phyloP scores from a whole-genome alignment of 331 rosid genomes.

The Saraca asoca region DNA sequence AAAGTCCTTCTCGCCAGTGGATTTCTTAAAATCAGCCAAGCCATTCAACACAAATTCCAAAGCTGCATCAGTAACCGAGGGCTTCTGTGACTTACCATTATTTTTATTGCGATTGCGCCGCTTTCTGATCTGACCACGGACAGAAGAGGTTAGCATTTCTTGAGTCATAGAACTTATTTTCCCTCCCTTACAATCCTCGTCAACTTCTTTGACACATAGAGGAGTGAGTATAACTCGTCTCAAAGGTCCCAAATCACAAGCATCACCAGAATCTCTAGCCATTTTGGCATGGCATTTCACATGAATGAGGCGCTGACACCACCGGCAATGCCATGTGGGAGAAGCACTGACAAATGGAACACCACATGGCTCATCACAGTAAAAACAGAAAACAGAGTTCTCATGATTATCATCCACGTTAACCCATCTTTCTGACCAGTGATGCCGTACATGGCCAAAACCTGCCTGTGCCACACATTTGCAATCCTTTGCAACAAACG shows the following conservation, averaged over 20 bases:
- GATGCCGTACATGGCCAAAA: conserved; percentile 63
- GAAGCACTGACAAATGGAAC: conserved; percentile 76
- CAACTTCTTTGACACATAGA: conserved; percentile 63
- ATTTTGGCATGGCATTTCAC: conserved; percentile 73
- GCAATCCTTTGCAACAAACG: conserved; percentile 64
- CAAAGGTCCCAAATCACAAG: conserved; percentile 72
- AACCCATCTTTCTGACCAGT: conserved; percentile 85
- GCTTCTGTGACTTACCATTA: conserved; percentile 40
- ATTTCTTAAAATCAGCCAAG: conserved; percentile 44
- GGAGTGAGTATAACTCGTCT: conserved; percentile 64
- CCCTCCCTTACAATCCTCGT: conserved; percentile 43
- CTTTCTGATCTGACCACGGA: conserved; percentile 52
- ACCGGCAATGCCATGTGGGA: conserved; percentile 83
- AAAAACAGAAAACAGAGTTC: conserved; percentile 58
- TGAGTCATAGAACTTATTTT: conserved; percentile 42
- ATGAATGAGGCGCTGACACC: conserved; percentile 85
- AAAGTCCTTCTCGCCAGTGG: conserved; percentile 42
- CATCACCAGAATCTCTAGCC: conserved; percentile 60
- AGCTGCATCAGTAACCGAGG: conserved; percentile 45
- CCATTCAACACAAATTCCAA: conserved; percentile 54
- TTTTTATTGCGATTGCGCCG: conserved; percentile 51
- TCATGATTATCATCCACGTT: conserved; percentile 66
- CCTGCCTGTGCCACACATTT: conserved; percentile 81
- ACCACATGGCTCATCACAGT: conserved; percentile 76
- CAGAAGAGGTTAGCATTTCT: conserved; percentile 50